phyloP scores from a whole-genome alignment of 2,329 filamentous ascomycete genomes.

The Diaporthe amygdali region DNA sequence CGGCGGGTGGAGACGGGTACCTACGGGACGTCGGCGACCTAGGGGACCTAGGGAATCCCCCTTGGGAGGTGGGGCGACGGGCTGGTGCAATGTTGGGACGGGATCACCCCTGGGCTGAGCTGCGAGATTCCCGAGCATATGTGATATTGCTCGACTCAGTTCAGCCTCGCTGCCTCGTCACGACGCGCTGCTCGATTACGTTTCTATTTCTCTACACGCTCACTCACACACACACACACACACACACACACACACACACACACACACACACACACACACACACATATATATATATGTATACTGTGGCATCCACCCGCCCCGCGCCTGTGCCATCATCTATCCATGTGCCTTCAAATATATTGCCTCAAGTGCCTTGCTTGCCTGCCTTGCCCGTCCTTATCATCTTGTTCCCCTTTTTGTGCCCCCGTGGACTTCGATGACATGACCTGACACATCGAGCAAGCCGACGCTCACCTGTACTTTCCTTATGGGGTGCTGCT shows the following conservation, averaged over 20 bases:
- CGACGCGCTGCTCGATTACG: background rate
- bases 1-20: slow-evolving; percentile 2
- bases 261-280: too few species aligned
- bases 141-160: background rate
- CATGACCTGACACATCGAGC: background rate
- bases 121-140: background rate
- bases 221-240: too few species aligned
- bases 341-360: too few species aligned
- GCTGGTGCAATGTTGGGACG: background rate
- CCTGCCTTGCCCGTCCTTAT: background rate
- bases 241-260: too few species aligned
- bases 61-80: background rate
- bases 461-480: background rate
- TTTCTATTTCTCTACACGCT: too few species aligned
- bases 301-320: too few species aligned
- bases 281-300: too few species aligned
- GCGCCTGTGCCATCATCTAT: too few species aligned
- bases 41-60: too few species aligned
- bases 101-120: background rate
- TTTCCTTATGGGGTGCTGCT: background rate
- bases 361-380: background rate
- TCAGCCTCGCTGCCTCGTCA: background rate
- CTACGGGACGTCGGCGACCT: too few species aligned
- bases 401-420: background rate
- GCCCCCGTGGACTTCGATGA: background rate